Conservation (phyloP, 2,329 filamentous ascomycete genomes). For the Fusarium circinatum region DNA sequence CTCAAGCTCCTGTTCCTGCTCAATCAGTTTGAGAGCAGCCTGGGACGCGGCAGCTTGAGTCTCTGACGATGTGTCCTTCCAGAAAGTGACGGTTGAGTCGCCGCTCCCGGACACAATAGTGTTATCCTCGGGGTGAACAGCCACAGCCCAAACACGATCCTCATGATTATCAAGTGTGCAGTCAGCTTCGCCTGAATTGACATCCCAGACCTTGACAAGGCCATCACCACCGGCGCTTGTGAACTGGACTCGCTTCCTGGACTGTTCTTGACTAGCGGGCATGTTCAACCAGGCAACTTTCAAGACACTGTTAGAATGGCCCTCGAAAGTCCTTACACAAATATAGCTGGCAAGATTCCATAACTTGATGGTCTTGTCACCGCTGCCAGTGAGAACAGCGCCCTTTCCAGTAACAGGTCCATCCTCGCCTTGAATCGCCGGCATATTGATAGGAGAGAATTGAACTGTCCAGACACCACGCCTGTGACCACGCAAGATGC, state of each 20-base stretch:
- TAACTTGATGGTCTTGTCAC: conserved; percentile 94
- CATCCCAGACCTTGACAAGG: conserved; percentile 96
- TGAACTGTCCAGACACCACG: conserved; percentile 96
- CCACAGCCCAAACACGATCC: conserved; percentile 92
- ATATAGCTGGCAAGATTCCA: conserved; percentile 95
- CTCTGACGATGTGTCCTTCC: conserved; percentile 87
- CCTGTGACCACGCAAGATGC: conserved; percentile 90
- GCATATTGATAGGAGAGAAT: conserved; percentile 84
- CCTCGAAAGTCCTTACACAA: conserved; percentile 93
- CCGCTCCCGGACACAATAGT: conserved; percentile 89
- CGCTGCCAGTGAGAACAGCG: conserved; percentile 87
- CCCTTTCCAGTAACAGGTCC: conserved; percentile 81
- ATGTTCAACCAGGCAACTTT: conserved; percentile 88
- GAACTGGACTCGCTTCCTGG: conserved; percentile 73
- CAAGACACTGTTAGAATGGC: conserved; percentile 93
- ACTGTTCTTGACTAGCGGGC: conserved; percentile 59
- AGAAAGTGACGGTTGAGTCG: conserved; percentile 94
- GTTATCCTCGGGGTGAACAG: conserved; percentile 74
- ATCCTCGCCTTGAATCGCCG: conserved; percentile 76
- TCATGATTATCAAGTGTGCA: conserved; percentile 96
- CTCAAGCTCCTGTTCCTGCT: conserved; percentile 93
- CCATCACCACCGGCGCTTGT: conserved; percentile 93
- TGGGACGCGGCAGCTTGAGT: conserved; percentile 80
- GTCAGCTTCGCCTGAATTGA: conserved; percentile 83
- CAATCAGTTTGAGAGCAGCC: conserved; percentile 81